A percentile compares a stretch with the other conserved stretches of the same genome.
These are phyloP conservation scores for Mucor sp. DNA, from an alignment of 371 early-diverging fungal genomes.

Conservation along the genomic window DNA sequence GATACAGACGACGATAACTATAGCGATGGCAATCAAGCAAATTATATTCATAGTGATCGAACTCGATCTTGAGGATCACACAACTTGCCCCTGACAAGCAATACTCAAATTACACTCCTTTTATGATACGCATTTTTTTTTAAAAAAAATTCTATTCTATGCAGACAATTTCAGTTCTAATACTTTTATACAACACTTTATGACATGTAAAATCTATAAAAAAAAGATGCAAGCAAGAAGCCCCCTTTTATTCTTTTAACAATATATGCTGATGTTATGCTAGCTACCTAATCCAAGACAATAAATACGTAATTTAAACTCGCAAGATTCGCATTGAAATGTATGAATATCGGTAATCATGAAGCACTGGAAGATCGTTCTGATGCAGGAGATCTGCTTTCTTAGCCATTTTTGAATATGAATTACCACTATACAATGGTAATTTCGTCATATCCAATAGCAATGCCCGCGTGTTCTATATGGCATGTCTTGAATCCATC, in stretches of 20 bases:
- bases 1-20: slow-evolving; percentile 2
- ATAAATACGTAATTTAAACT: neutral
- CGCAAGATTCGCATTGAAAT: neutral
- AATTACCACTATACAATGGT: neutral
- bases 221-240: neutral
- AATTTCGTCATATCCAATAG: neutral
- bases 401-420: neutral
- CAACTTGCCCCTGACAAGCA: neutral
- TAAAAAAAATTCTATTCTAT: neutral
- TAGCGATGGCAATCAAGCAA: neutral
- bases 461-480: neutral
- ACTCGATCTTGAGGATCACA: neutral
- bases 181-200: neutral
- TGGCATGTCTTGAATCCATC: neutral
- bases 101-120: neutral
- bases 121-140: neutral
- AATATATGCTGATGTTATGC: neutral
- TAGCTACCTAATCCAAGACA: neutral
- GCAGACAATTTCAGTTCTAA: neutral
- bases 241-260: too few species aligned
- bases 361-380: neutral
- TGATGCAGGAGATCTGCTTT: neutral
- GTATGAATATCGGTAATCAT: neutral
- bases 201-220: neutral
- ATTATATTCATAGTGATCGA: neutral